These are phyloP conservation scores for Musa acuminata DNA, from an alignment of 176 grass and related monocot genomes.

Conservation along the genomic window DNA sequence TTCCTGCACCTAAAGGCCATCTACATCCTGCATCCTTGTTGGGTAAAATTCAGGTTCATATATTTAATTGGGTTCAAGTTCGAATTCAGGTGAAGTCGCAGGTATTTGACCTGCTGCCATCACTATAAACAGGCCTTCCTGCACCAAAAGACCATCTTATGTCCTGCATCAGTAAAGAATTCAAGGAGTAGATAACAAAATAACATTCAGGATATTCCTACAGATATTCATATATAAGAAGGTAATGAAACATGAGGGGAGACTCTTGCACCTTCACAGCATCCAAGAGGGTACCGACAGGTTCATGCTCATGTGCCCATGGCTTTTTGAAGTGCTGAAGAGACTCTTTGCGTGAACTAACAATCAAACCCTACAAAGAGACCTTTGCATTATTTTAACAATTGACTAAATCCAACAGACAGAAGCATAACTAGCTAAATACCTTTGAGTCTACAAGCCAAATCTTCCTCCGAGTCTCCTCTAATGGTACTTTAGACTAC, in stretches of 20 bases:
- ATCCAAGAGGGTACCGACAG: constrained; percentile 53
- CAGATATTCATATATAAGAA: too few species aligned
- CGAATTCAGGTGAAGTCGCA: too few species aligned
- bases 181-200: too few species aligned
- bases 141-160: too few species aligned
- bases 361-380: constrained; percentile 67
- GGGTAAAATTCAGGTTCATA: too few species aligned
- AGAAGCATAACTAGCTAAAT: not conserved
- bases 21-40: too few species aligned
- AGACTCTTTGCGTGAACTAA: constrained; percentile 56
- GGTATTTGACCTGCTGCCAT: too few species aligned
- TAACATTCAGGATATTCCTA: too few species aligned
- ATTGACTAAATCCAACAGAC: not conserved
- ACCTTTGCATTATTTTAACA: not conserved
- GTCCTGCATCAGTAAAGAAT: not conserved
- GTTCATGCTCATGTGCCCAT: constrained; percentile 83
- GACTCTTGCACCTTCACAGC: constrained; percentile 50
- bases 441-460: constrained; percentile 97
- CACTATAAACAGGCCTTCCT: too few species aligned
- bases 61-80: too few species aligned
- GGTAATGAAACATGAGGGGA: not conserved
- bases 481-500: constrained; percentile 51
- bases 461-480: constrained; percentile 78
- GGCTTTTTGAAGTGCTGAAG: constrained; percentile 77
- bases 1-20: too few species aligned